These are phyloP conservation scores for Boletus barrowsii DNA, from an alignment of 768 basidiomycete species.

Conservation along the genomic window DNA sequence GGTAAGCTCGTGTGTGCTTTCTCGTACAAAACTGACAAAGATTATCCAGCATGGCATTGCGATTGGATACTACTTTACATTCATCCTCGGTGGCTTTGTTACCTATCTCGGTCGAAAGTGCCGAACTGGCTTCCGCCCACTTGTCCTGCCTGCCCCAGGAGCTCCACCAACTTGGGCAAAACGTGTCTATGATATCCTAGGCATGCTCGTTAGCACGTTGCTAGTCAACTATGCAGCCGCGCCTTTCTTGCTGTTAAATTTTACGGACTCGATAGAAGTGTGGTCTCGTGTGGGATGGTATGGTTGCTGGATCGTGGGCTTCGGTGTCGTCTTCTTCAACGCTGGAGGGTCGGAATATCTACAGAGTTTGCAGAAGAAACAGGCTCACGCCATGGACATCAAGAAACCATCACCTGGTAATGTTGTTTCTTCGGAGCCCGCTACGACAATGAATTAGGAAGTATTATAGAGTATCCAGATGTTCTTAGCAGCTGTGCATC, in stretches of 20 bases:
- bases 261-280: conserved; percentile 55
- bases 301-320: conserved; percentile 67
- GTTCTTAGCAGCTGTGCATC: too few species aligned
- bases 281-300: conserved; percentile 81
- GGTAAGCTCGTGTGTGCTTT: conserved; percentile 47
- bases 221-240: conserved; percentile 79
- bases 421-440: conserved; percentile 27
- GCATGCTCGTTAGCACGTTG: conserved; percentile 57
- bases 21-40: conserved; percentile 1
- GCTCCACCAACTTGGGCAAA: conserved; percentile 51
- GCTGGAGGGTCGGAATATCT: conserved; percentile 60
- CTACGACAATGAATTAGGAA: conserved; percentile 11
- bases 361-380: conserved; percentile 23
- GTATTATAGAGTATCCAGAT: conserved; percentile 7
- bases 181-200: conserved; percentile 56
- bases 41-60: conserved; percentile 79
- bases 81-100: conserved; percentile 82
- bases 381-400: conserved; percentile 2
- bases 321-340: conserved; percentile 73
- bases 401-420: conserved; percentile 13
- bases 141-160: conserved; percentile 57
- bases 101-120: conserved; percentile 77
- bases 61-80: conserved; percentile 89
- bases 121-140: conserved; percentile 77
- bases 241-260: conserved; percentile 81